Conservation (phyloP, 2,329 filamentous ascomycete species). For the Pyrenophora graminea region DNA sequence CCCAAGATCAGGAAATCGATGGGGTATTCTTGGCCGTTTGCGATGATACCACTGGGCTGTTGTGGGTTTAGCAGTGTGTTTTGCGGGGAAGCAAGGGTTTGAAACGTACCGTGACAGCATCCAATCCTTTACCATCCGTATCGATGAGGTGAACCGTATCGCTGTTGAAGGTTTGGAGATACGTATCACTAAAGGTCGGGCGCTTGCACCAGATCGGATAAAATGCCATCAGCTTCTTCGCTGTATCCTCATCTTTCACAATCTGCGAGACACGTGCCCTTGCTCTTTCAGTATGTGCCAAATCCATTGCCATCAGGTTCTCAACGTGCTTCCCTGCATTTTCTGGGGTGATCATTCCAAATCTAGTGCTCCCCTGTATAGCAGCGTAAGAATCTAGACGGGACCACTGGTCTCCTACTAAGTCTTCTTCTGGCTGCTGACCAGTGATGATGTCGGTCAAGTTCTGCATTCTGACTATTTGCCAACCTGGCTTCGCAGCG, state of each 20-base stretch:
- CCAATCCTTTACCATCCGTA: constrained; percentile 57
- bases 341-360: not conserved
- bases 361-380: constrained; percentile 13
- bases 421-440: constrained; percentile 32
- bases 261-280: constrained; percentile 19
- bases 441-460: constrained; percentile 37
- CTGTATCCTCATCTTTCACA: constrained; percentile 59
- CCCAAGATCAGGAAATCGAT: too few species aligned
- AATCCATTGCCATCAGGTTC: too few species aligned
- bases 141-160: constrained; percentile 65
- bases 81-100: too few species aligned
- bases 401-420: constrained; percentile 59
- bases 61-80: too few species aligned
- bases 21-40: too few species aligned
- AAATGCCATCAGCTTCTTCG: constrained; percentile 61
- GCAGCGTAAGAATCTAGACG: constrained; percentile 26
- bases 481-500: constrained; percentile 47
- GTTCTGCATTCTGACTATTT: constrained; percentile 53
- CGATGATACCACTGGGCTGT: too few species aligned
- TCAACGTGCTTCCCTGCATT: not conserved
- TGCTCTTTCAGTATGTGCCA: too few species aligned
- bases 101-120: too few species aligned
- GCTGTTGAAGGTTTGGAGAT: constrained; percentile 62
- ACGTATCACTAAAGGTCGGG: constrained; percentile 64
- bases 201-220: constrained; percentile 69